Evolutionary conservation across 192 early-diverging fungal genomes (phyloP), one percentile per base, ranked within the genome.

Genomic region (Coemansia sp.): DNA sequence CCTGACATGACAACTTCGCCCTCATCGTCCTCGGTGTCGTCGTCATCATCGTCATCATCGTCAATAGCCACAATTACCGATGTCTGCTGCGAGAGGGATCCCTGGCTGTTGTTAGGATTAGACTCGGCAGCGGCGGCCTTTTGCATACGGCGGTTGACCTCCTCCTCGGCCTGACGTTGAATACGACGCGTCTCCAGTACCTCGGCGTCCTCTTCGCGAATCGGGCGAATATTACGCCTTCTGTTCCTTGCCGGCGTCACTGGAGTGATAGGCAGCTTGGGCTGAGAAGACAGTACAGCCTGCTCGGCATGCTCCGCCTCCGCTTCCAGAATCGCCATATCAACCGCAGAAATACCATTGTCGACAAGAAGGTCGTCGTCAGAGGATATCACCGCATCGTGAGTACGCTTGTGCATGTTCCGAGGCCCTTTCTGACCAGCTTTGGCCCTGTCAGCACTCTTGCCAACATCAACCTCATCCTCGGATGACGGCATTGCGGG

Each of bases 191-290:
- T 57, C 33, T 59, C 54, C 31, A 71, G n/a, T 10, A 81, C 77
- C 0, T 61, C 67, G 5, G 41, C 52, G 34, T 44, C 71, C 36
- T 78, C 77, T 15, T 73, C 68, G 31, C 72, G 76, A 47, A 82
- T 82, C 15, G 61, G 40, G 20, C 70, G 71, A 51, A 87, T 82
- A 29, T 87, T 75, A 34, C 75, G 61, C 0, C 78, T 73, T 1
- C 79, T 52, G 5, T 61, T 44, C 3, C 55, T 59, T 16, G 55
- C 55, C 16, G 55, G 27, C 2, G 15, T 16, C 29, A 33, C 29
- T 0, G 16, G 5, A 13, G 31, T 34, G 18, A 12, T 5, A 29
- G 31, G 27, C 29, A 3, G 13, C 20, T 24, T 20, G 20, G 22
- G 22, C 51, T 20, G 51, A 20, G 51, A 52, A 11, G 51, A 22